Evolutionary conservation across 2,329 filamentous ascomycete species (phyloP).

Genomic region (Fusarium hainanense): DNA sequence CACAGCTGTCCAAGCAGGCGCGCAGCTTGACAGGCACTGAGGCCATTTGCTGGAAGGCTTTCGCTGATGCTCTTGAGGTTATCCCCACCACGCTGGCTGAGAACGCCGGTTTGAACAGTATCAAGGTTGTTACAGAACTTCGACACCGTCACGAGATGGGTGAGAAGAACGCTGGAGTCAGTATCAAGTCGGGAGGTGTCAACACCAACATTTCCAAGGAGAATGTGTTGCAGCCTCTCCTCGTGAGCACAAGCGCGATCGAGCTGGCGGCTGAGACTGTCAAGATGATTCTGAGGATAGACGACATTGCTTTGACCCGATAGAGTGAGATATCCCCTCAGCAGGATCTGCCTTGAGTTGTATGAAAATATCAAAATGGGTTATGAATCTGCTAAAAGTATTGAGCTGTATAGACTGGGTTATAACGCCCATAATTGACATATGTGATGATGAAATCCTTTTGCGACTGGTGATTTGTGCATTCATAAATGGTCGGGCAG

Average conservation of each 20-base stretch:
- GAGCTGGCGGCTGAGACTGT: constrained; percentile 98
- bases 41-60: constrained; percentile 98
- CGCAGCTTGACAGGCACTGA: constrained; percentile 90
- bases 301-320: constrained; percentile 73
- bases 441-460: constrained; percentile 1
- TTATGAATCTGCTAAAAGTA: constrained; percentile 42
- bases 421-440: constrained; percentile 13
- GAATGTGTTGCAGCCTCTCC: constrained; percentile 93
- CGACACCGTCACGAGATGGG: constrained; percentile 94
- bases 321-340: constrained; percentile 54
- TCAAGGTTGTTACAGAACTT: constrained; percentile 97
- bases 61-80: constrained; percentile 96
- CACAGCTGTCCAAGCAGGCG: constrained; percentile 83
- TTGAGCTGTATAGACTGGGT: constrained; percentile 25
- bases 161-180: constrained; percentile 95
- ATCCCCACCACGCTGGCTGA: constrained; percentile 96
- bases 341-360: constrained; percentile 47
- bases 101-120: constrained; percentile 97
- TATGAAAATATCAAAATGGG: constrained; percentile 53
- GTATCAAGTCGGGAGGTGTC: constrained; percentile 96
- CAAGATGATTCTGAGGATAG: constrained; percentile 85
- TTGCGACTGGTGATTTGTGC: neutral
- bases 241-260: constrained; percentile 97
- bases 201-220: constrained; percentile 97
- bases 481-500: neutral